A percentile compares a stretch with the other conserved stretches of the same genome.
Evolutionary conservation across 768 basidiomycete species (phyloP).

Genomic region (Hygrophorus russula): DNA sequence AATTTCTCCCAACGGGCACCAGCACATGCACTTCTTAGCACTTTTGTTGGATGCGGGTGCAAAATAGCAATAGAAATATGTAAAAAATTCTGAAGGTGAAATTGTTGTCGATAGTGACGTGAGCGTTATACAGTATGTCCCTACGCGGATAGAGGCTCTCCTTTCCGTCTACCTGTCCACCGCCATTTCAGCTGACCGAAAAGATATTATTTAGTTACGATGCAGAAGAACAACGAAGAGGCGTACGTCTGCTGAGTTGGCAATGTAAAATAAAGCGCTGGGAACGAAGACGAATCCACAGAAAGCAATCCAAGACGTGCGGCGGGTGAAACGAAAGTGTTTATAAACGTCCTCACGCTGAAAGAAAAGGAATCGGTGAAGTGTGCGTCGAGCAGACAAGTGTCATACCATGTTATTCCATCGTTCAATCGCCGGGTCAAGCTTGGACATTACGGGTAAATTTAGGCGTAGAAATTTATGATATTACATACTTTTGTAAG

Average conservation of each 20-base stretch:
- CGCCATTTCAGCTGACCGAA: slow-evolving; percentile 9
- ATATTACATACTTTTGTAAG: slow-evolving; percentile 38
- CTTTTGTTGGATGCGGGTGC: slow-evolving; percentile 77
- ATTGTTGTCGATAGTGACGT: too few species aligned
- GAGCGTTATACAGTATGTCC: too few species aligned
- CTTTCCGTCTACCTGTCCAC: slow-evolving; percentile 19
- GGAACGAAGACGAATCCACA: slow-evolving; percentile 61
- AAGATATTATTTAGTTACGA: background rate
- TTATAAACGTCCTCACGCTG: slow-evolving; percentile 82
- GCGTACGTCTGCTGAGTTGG: slow-evolving; percentile 32
- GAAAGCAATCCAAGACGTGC: slow-evolving; percentile 49
- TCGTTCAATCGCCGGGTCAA: slow-evolving; percentile 52
- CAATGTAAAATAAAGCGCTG: slow-evolving; percentile 37
- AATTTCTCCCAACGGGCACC: slow-evolving; percentile 84
- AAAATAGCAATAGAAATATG: slow-evolving; percentile 84
- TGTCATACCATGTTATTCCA: slow-evolving; percentile 36
- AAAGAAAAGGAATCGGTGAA: slow-evolving; percentile 5
- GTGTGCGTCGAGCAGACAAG: slow-evolving; percentile 2
- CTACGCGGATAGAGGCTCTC: slow-evolving; percentile 22
- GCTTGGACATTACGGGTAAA: slow-evolving; percentile 12
- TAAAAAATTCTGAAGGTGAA: slow-evolving; percentile 53
- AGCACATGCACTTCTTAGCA: slow-evolving; percentile 82
- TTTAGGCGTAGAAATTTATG: background rate
- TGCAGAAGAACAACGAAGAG: background rate
- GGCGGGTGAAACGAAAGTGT: slow-evolving; percentile 70